phyloP scores from a whole-genome alignment of 2,329 filamentous ascomycete genomes.

The Neopestalotiopsis sp. region DNA sequence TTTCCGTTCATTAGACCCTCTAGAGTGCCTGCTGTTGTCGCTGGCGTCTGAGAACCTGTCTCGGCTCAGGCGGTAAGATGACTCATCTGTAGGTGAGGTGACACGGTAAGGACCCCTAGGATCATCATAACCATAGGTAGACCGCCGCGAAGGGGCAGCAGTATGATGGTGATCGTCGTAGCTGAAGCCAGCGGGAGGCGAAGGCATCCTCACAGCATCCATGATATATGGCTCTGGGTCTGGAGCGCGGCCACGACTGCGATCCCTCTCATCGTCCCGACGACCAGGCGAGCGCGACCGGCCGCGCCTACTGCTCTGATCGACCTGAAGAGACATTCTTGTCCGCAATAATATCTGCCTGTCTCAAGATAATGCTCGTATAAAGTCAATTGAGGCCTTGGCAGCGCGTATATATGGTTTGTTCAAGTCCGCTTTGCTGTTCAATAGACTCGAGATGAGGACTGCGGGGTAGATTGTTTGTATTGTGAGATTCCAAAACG shows the following conservation, averaged over 20 bases:
- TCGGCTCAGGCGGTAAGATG: conserved; percentile 27
- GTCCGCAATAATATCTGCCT: not conserved
- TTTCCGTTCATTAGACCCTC: conserved; percentile 24
- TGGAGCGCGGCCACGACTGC: conserved; percentile 39
- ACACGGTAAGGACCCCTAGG: conserved; percentile 42
- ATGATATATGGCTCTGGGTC: conserved; percentile 38
- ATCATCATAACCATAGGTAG: conserved; percentile 40
- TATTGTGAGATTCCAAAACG: not conserved
- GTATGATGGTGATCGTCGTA: conserved; percentile 41
- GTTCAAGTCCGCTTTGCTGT: not conserved
- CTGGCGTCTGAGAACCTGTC: conserved; percentile 23
- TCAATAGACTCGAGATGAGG: not conserved
- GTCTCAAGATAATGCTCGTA: not conserved
- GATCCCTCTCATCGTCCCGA: conserved; percentile 41
- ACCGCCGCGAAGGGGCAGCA: conserved; percentile 35
- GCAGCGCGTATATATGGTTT: too few relatives aligned
- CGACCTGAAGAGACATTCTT: conserved; percentile 58
- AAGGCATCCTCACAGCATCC: conserved; percentile 49
- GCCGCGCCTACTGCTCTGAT: conserved; percentile 48
- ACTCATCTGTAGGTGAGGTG: conserved; percentile 35
- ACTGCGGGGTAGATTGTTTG: conserved; percentile 10
- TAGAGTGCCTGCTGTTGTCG: conserved; percentile 22
- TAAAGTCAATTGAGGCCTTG: not conserved
- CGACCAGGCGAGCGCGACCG: conserved; percentile 55
- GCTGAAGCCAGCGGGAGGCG: conserved; percentile 44